phyloP scores from a whole-genome alignment of 1,139 yeast genomes.

The Magnusiomyces suaveolens region DNA sequence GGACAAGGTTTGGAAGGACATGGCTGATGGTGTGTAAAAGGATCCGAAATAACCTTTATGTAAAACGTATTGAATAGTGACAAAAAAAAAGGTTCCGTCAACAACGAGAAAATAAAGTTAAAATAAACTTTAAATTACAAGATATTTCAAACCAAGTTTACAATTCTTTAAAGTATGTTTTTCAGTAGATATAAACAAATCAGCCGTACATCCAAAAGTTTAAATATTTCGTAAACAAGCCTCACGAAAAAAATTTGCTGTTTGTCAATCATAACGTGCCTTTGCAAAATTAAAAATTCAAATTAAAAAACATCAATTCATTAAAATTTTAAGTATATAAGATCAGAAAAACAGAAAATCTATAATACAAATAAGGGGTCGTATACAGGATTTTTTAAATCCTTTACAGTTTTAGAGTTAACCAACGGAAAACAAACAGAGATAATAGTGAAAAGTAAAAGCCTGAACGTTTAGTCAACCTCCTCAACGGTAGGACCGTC shows the following conservation, averaged over 20 bases:
- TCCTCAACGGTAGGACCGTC: conserved; percentile 76
- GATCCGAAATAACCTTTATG: neutral
- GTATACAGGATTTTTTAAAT: neutral
- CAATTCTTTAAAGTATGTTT: no score
- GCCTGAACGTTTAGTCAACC: conserved; percentile 55
- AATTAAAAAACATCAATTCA: neutral
- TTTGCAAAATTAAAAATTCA: no score
- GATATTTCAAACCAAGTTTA: no score
- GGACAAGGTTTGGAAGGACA: neutral
- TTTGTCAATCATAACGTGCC: no score
- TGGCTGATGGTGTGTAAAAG: neutral
- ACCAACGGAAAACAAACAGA: neutral
- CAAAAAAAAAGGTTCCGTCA: no score
- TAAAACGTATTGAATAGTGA: no score
- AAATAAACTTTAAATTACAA: no score
- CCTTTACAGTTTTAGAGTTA: neutral
- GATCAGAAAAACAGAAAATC: neutral
- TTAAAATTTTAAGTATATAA: neutral
- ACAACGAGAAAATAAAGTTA: no score
- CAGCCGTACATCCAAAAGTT: no score
- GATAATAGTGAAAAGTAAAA: neutral
- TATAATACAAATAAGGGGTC: neutral
- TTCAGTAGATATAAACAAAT: no score
- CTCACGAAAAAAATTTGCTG: no score
- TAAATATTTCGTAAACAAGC: no score